Percentiles rank a stretch among this genome's conserved stretches.
Evolutionary conservation across 805 yeast genomes (phyloP).

Genomic region (Pichia scutulata): DNA sequence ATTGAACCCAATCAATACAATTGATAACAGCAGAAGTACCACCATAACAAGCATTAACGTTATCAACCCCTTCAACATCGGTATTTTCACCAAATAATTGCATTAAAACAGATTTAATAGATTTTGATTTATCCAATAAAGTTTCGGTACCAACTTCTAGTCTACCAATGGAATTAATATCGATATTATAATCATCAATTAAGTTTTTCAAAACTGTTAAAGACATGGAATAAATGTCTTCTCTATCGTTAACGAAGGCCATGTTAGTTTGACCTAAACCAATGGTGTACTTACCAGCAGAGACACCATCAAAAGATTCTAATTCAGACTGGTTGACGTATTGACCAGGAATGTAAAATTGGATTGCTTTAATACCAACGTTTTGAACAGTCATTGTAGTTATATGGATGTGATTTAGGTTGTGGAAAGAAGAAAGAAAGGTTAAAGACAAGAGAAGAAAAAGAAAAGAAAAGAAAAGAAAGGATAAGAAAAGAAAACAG

Average conservation of each 20-base stretch:
- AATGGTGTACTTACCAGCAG: slow-evolving; percentile 94
- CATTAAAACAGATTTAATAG: slow-evolving; percentile 92
- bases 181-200: slow-evolving; percentile 74
- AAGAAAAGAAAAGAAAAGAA: background rate
- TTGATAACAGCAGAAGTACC: slow-evolving; percentile 94
- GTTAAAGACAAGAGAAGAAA: too few species aligned
- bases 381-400: slow-evolving; percentile 45
- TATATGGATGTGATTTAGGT: slow-evolving; percentile 11
- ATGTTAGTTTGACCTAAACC: slow-evolving; percentile 98
- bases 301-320: slow-evolving; percentile 76
- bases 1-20: slow-evolving; percentile 92
- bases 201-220: slow-evolving; percentile 78
- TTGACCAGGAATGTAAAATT: slow-evolving; percentile 80
- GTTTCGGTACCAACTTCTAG: slow-evolving; percentile 99
- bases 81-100: slow-evolving; percentile 83
- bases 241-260: slow-evolving; percentile 96
- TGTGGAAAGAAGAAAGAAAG: background rate
- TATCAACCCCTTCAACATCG: slow-evolving; percentile 94
- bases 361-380: slow-evolving; percentile 95
- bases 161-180: slow-evolving; percentile 77
- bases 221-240: slow-evolving; percentile 92
- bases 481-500: background rate
- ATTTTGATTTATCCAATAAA: slow-evolving; percentile 90
- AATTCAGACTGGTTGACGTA: slow-evolving; percentile 83
- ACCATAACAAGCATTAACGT: slow-evolving; percentile 96